These are phyloP conservation scores for Corylus heterophylla DNA, from an alignment of 306 rosid species.

Conservation along the genomic window DNA sequence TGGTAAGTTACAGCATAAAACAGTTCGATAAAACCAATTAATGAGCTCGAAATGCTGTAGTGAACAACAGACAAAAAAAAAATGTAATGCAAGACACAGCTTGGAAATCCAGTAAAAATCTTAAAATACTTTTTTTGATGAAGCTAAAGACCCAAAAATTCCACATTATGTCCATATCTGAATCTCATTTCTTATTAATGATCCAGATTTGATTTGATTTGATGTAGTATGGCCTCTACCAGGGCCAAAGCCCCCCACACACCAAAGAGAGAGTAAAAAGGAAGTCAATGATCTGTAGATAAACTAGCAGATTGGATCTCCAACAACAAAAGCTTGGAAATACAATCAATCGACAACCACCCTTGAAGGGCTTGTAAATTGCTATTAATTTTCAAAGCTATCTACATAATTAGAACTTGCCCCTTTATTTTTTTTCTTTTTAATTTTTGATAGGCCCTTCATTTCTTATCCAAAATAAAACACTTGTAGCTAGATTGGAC, in stretches of 20 bases:
- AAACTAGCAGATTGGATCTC: not conserved
- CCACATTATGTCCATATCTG: no score
- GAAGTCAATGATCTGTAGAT: not conserved
- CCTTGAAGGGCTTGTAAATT: not conserved
- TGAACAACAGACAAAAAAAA: not conserved
- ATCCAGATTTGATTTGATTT: no score
- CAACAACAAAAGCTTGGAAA: not conserved
- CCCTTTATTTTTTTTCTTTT: not conserved
- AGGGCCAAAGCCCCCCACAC: no score
- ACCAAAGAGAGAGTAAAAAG: not conserved
- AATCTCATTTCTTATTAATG: no score
- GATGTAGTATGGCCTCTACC: no score
- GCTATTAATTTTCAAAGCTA: not conserved
- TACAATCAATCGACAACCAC: not conserved
- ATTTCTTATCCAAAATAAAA: not conserved
- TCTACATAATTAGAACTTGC: not conserved
- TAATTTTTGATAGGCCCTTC: not conserved
- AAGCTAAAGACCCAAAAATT: not conserved
- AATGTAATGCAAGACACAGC: not conserved
- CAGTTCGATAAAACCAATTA: constrained; percentile 11
- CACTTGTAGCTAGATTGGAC: not conserved
- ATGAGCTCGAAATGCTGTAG: not conserved
- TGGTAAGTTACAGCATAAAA: constrained; percentile 10
- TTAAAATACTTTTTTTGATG: no score
- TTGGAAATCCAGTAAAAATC: not conserved